Evolutionary conservation across 2,329 filamentous ascomycete genomes (phyloP).

Genomic region (Arthroderma uncinatum): DNA sequence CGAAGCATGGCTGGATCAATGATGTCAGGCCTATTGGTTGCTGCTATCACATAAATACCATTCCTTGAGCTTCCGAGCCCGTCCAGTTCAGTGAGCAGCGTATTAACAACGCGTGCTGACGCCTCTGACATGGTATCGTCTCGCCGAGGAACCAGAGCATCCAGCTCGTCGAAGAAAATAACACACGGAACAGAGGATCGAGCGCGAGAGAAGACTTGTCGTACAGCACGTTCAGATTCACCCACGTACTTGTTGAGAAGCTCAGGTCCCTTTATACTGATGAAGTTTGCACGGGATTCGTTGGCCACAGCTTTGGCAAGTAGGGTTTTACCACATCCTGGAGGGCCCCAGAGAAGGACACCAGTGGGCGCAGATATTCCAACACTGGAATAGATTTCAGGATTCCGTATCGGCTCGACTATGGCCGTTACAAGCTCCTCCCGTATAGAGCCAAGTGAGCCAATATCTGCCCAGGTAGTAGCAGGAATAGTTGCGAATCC

Average conservation of each 20-base stretch:
- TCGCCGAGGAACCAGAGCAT: constrained; percentile 77
- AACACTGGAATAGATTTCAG: constrained; percentile 62
- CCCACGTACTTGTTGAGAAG: constrained; percentile 96
- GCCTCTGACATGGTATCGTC: constrained; percentile 71
- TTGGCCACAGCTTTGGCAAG: constrained; percentile 94
- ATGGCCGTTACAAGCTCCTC: constrained; percentile 75
- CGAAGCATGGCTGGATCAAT: constrained; percentile 93
- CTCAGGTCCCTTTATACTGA: constrained; percentile 92
- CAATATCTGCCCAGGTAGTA: constrained; percentile 87
- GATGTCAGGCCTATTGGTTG: constrained; percentile 90
- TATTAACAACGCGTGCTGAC: constrained; percentile 83
- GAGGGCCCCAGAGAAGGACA: constrained; percentile 90
- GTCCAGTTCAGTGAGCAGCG: constrained; percentile 85
- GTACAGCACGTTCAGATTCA: constrained; percentile 84
- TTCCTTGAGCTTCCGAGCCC: constrained; percentile 61
- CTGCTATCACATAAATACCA: constrained; percentile 88
- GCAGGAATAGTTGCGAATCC: constrained; percentile 91
- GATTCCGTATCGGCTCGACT: constrained; percentile 76
- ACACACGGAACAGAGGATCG: constrained; percentile 81
- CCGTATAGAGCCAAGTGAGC: constrained; percentile 68
- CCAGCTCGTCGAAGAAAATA: constrained; percentile 95
- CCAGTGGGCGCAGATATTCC: constrained; percentile 75
- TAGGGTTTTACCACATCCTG: constrained; percentile 92
- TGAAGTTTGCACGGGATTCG: constrained; percentile 93
- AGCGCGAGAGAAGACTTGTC: constrained; percentile 82